These are phyloP conservation scores for Tilletiopsis washingtonensis DNA, from an alignment of 1,284 basidiomycete genomes.

Conservation along the genomic window DNA sequence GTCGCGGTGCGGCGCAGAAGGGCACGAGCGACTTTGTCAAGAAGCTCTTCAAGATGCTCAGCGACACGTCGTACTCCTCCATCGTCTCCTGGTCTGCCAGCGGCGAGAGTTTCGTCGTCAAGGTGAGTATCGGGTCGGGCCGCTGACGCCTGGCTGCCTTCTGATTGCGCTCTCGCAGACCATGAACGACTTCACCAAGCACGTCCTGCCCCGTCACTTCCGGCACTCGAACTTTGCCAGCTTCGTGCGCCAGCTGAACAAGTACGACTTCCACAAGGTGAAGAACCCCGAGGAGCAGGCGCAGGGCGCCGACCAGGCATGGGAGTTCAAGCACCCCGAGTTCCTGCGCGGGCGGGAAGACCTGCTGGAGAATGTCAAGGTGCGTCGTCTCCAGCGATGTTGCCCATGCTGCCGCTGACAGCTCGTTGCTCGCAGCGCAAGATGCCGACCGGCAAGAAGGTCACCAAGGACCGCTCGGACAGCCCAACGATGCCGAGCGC, in stretches of 20 bases:
- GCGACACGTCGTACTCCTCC: constrained; percentile 64
- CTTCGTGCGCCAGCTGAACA: constrained; percentile 69
- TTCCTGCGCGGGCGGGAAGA: constrained; percentile 65
- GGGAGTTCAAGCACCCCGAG: constrained; percentile 93
- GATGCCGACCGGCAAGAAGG: constrained; percentile 58
- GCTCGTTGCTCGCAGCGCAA: constrained; percentile 60
- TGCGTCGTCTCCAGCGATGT: too few relatives aligned
- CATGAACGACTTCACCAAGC: constrained; percentile 95
- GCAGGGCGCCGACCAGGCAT: constrained; percentile 61
- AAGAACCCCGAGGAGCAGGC: constrained; percentile 63
- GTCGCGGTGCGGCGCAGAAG: constrained; percentile 9
- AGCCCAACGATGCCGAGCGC: constrained; percentile 15
- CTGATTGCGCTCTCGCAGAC: constrained; percentile 53
- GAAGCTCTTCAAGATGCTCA: constrained; percentile 79
- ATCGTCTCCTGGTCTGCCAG: constrained; percentile 79
- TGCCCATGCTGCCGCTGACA: too few relatives aligned
- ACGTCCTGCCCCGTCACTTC: constrained; percentile 86
- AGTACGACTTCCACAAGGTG: constrained; percentile 96
- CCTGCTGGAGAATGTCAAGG: constrained; percentile 73
- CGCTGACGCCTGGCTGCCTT: neutral
- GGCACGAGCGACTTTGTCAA: constrained; percentile 73
- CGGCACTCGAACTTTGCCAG: constrained; percentile 90
- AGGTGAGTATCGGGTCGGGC: constrained; percentile 57
- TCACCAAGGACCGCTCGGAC: constrained; percentile 38
- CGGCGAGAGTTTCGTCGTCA: constrained; percentile 87